These are phyloP conservation scores for Suhomyces panamericanus DNA, from an alignment of 1,139 yeast species.

Conservation along the genomic window DNA sequence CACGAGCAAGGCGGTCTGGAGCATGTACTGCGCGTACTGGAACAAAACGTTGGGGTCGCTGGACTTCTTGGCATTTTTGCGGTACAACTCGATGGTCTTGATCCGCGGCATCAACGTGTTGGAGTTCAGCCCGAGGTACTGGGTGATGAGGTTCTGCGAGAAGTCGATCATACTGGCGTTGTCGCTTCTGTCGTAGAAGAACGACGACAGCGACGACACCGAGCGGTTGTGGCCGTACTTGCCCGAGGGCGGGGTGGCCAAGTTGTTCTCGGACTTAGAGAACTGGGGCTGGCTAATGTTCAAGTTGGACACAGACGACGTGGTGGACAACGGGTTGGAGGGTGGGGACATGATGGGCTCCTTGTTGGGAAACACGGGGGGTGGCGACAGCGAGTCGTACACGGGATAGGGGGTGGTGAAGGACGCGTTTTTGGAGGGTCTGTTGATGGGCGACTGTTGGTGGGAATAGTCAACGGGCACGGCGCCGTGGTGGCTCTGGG, in stretches of 20 bases:
- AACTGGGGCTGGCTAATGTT: conserved; percentile 21
- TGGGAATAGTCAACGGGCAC: conserved; percentile 1
- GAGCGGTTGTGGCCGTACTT: conserved; percentile 37
- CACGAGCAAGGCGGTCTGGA: conserved; percentile 75
- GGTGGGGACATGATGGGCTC: conserved; percentile 27
- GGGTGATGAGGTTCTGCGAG: conserved; percentile 44
- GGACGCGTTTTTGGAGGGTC: background rate
- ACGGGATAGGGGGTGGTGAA: conserved; percentile 10
- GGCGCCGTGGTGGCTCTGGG: background rate
- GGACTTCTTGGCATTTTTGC: conserved; percentile 80
- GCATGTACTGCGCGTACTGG: conserved; percentile 88
- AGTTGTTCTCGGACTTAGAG: conserved; percentile 35
- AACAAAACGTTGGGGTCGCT: conserved; percentile 84
- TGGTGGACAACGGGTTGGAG: conserved; percentile 35
- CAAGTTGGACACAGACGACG: conserved; percentile 43
- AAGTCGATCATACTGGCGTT: conserved; percentile 41
- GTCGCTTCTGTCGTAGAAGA: conserved; percentile 38
- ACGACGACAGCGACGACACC: conserved; percentile 41
- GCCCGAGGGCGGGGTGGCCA: conserved; percentile 19
- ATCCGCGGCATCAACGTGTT: conserved; percentile 68
- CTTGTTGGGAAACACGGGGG: conserved; percentile 17
- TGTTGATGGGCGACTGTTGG: conserved; percentile 4
- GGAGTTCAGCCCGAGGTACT: conserved; percentile 55
- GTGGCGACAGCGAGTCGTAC: conserved; percentile 17
- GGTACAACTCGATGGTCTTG: conserved; percentile 83